Evolutionary conservation across 73 alveolate species (phyloP).

Genomic region (Stentor roeselii): DNA sequence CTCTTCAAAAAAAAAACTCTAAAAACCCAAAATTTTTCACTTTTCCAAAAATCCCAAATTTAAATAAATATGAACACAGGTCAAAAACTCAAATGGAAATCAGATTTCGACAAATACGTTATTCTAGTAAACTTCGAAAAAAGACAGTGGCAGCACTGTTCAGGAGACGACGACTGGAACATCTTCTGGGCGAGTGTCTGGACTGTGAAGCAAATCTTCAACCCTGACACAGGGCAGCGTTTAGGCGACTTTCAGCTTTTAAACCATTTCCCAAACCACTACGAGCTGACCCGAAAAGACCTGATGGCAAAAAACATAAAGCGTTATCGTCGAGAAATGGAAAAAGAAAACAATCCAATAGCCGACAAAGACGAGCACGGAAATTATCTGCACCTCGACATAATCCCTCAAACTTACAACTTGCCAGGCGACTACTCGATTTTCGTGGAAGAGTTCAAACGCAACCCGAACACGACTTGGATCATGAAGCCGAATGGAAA

Average conservation of each 20-base stretch:
- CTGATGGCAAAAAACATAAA: conserved; percentile 98
- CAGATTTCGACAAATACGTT: conserved; percentile 94
- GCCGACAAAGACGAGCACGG: conserved; percentile 83
- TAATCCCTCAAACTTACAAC: conserved; percentile 89
- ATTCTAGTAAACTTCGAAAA: conserved; percentile 88
- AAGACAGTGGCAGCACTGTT: conserved; percentile 88
- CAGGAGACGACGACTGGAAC: conserved; percentile 87
- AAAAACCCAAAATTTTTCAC: no score
- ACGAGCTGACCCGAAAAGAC: conserved; percentile 98
- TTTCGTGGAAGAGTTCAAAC: conserved; percentile 97
- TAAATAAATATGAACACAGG: background rate
- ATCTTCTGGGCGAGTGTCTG: conserved; percentile 95
- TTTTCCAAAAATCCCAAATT: background rate
- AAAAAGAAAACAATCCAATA: conserved; percentile 83
- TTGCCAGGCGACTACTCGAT: conserved; percentile 98
- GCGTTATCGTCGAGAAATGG: conserved; percentile 92
- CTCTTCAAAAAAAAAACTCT: no score
- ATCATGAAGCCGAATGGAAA: conserved; percentile 98
- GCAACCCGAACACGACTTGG: conserved; percentile 96
- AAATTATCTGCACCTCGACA: conserved; percentile 72
- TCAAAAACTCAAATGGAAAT: conserved; percentile 80
- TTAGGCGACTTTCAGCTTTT: conserved; percentile 75
- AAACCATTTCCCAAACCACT: conserved; percentile 99
- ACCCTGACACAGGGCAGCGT: conserved; percentile 89
- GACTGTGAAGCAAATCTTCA: conserved; percentile 91